Percentiles rank a stretch among this genome's conserved stretches.
phyloP scores from a whole-genome alignment of 208 protist species.

The Crithidia bombi region DNA sequence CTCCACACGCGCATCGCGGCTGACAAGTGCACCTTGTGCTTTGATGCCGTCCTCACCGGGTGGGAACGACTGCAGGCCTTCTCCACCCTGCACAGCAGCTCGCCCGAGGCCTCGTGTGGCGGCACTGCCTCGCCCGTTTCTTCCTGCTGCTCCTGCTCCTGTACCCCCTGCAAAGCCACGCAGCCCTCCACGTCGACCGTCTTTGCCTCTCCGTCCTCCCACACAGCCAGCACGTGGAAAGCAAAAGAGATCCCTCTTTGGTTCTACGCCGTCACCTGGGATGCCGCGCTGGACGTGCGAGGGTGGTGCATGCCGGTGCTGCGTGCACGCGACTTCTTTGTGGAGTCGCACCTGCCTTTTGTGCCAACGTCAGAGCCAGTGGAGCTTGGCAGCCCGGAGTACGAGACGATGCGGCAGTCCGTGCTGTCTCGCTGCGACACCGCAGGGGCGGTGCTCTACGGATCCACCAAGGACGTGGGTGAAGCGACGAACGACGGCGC shows the following conservation, averaged over 20 bases:
- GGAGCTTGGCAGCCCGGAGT: slow-evolving; percentile 43
- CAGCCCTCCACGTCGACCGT: neutral
- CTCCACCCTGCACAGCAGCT: neutral
- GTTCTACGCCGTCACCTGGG: slow-evolving; percentile 76
- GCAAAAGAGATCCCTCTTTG: slow-evolving; percentile 33
- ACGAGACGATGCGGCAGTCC: slow-evolving; percentile 37
- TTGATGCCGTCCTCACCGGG: slow-evolving; percentile 60
- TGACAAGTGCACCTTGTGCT: slow-evolving; percentile 59
- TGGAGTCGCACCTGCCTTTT: slow-evolving; percentile 45
- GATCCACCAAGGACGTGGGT: slow-evolving; percentile 16
- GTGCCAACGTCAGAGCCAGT: slow-evolving; percentile 26
- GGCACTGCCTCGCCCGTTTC: slow-evolving; percentile 10
- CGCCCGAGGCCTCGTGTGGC: neutral
- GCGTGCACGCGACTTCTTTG: slow-evolving; percentile 43
- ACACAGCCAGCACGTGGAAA: neutral
- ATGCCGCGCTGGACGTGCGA: slow-evolving; percentile 30
- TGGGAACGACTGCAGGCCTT: slow-evolving; percentile 70
- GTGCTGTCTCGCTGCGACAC: slow-evolving; percentile 50
- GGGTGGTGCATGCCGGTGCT: slow-evolving; percentile 65
- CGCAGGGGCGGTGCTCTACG: slow-evolving; percentile 80
- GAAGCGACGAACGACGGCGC: slow-evolving; percentile 17
- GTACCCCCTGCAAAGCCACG: slow-evolving; percentile 1
- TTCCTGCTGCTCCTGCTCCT: slow-evolving; percentile 6
- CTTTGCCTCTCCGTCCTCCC: slow-evolving; percentile 6
- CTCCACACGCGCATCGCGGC: slow-evolving; percentile 47